phyloP scores from a whole-genome alignment of 225 moss, liverwort and hornwort species.

The Physcomitrellopsis africana region DNA sequence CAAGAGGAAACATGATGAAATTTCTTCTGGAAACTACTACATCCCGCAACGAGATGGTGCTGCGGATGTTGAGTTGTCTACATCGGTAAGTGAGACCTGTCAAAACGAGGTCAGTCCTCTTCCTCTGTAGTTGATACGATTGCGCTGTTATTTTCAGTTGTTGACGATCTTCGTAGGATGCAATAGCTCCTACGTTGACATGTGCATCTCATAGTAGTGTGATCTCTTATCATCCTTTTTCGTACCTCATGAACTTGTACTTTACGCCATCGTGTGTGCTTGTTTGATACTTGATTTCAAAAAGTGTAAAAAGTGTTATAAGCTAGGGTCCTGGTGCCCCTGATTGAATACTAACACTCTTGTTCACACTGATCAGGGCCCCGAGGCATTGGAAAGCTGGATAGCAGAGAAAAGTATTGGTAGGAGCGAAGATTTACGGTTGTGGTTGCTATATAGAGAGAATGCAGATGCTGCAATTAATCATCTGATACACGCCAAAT shows the following conservation, averaged over 20 bases:
- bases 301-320: background rate
- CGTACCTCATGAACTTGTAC: background rate
- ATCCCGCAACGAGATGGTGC: slow-evolving; percentile 89
- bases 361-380: slow-evolving; percentile 39
- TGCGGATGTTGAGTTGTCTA: slow-evolving; percentile 53
- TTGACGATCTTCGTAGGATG: background rate
- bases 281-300: background rate
- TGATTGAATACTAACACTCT: background rate
- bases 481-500: slow-evolving; percentile 38
- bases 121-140: background rate
- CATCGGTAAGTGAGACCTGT: slow-evolving; percentile 39
- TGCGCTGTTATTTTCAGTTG: background rate
- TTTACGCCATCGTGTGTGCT: background rate
- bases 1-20: slow-evolving; percentile 92
- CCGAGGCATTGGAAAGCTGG: slow-evolving; percentile 39
- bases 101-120: slow-evolving; percentile 43
- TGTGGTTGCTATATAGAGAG: slow-evolving; percentile 47
- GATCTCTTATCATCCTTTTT: background rate
- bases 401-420: slow-evolving; percentile 47
- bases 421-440: slow-evolving; percentile 44
- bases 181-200: background rate
- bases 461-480: slow-evolving; percentile 53
- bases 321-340: slow-evolving; percentile 1
- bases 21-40: slow-evolving; percentile 48
- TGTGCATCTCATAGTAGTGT: no score